Evolutionary conservation across 371 early-diverging fungal species (phyloP), one percentile per base, ranked within the genome.

Genomic region (Lichtheimia ramosa): DNA sequence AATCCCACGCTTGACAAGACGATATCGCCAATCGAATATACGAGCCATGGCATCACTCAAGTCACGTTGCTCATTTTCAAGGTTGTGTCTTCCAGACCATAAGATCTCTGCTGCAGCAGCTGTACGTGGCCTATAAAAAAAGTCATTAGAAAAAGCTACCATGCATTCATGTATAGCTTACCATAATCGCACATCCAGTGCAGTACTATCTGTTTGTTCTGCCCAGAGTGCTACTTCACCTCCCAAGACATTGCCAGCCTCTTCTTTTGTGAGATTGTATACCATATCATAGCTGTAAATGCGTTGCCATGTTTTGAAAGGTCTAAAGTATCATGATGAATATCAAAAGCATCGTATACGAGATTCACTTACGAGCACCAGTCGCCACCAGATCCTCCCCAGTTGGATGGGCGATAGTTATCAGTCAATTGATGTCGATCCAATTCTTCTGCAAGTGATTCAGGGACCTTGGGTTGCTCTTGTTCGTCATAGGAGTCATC

Each of bases 301-400:
- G 46, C 85, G 83, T 77, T 89, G 89, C 92, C 92, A 91, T 21
- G 81, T 77, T 75, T 92, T 92, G 82, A 79, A 91, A 23, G 92
- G 92, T 46, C 82, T 88, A 49, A 5, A 24, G 34, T 8, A 8
- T 27, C 27, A 27, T 34, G 34, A 2, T 34, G 6, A 34, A 34
- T 34, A 34, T 40, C 20, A 16, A 12, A 34, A 5, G n/a, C 25
- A 16, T 46, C 16, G 8, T 18, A 10, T 34, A 8, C 6, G 10
- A 34, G 10, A 8, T 34, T 27, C 6, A 34, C 18, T 61, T 69
- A 71, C 75, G 69, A 70, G 71, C 73, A 78, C 79, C 79, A 78
- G 39, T 74, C 75, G 2, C 79, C 75, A 48, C 75, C 79, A 10
- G 66, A 43, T 13, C 79, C 79, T 12, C 71, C 71, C 69, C 65